These are phyloP conservation scores for Capsicum rhomboideum DNA, from an alignment of 257 asterid genomes.

Conservation along the genomic window DNA sequence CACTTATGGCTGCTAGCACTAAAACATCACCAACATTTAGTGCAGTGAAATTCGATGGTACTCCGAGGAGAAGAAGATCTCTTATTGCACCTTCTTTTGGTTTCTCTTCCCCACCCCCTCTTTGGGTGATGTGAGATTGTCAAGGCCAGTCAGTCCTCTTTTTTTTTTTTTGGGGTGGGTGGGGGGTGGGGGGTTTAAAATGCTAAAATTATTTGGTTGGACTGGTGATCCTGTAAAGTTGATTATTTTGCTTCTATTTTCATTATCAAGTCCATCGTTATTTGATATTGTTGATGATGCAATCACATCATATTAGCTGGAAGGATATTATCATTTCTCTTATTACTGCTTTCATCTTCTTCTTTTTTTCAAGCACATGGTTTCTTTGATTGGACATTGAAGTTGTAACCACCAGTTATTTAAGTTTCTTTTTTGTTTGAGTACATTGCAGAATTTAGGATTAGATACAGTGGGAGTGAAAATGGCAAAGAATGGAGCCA, in stretches of 20 bases:
- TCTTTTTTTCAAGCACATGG: neutral
- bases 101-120: neutral
- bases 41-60: neutral
- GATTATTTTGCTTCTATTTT: neutral
- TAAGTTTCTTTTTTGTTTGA: neutral
- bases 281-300: neutral
- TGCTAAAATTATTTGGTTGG: neutral
- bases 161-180: neutral
- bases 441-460: conserved; percentile 66
- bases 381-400: neutral
- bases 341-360: neutral
- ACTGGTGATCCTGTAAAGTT: neutral
- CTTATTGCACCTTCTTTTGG: neutral
- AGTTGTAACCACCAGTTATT: neutral
- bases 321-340: neutral
- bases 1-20: too few relatives aligned
- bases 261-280: neutral
- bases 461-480: conserved; percentile 80
- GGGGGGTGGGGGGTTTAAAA: neutral
- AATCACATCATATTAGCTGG: neutral
- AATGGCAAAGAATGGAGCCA: conserved; percentile 72
- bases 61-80: neutral
- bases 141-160: neutral
- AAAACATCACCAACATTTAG: neutral
- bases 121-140: neutral